Evolutionary conservation across 2,329 filamentous ascomycete species (phyloP).

Genomic region (Alternaria dauci): DNA sequence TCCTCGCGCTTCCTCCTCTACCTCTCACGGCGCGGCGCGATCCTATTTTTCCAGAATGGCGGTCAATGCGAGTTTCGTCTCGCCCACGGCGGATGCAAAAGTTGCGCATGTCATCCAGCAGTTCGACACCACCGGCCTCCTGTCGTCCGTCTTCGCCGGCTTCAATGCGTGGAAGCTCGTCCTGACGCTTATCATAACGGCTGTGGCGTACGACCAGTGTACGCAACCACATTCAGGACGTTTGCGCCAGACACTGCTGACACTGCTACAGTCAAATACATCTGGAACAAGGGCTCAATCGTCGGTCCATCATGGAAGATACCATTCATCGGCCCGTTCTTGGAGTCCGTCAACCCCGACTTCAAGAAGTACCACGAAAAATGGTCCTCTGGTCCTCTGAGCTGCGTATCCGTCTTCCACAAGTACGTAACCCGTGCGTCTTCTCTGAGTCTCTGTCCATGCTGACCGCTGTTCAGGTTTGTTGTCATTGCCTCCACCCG

Average conservation of each 20-base stretch:
- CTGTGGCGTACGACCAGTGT: constrained; percentile 92
- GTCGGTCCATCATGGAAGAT: constrained; percentile 58
- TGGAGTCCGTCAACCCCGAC: constrained; percentile 89
- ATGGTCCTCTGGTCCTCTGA: constrained; percentile 89
- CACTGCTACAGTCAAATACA: constrained; percentile 62
- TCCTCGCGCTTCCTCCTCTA: constrained; percentile 7
- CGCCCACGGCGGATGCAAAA: constrained; percentile 52
- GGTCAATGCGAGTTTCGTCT: constrained; percentile 51
- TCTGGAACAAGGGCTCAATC: constrained; percentile 57
- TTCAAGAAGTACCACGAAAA: constrained; percentile 91
- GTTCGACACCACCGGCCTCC: constrained; percentile 41
- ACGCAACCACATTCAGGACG: constrained; percentile 52
- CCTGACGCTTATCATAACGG: constrained; percentile 73
- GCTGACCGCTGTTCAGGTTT: constrained; percentile 67
- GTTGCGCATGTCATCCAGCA: constrained; percentile 42
- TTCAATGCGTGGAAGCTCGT: constrained; percentile 41
- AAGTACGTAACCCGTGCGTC: constrained; percentile 68
- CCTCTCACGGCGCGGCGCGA: constrained; percentile 10
- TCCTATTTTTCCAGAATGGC: constrained; percentile 34
- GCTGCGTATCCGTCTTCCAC: constrained; percentile 98
- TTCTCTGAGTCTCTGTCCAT: constrained; percentile 1
- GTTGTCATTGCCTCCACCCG: constrained; percentile 95
- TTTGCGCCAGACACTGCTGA: constrained; percentile 24
- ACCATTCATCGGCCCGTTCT: constrained; percentile 82
- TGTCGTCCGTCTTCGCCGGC: constrained; percentile 43